Evolutionary conservation across 768 basidiomycete species (phyloP).

Genomic region (Atractiella rhizophila): DNA sequence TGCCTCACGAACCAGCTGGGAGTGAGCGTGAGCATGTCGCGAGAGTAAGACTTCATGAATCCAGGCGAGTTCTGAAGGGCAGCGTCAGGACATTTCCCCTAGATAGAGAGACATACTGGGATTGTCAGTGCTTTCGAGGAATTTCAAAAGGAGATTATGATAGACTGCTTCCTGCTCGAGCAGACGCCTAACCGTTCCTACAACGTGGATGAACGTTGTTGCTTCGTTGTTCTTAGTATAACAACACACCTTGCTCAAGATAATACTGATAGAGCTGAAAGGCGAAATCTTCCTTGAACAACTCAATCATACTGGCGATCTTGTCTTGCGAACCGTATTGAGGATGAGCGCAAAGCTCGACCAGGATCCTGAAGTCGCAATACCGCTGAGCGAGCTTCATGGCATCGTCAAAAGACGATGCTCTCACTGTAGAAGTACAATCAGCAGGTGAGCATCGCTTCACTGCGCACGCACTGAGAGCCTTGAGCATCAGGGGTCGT

Average conservation of each 20-base stretch:
- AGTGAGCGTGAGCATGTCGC: conserved; percentile 39
- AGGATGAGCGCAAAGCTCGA: conserved; percentile 45
- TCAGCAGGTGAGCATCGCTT: no score
- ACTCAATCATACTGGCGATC: conserved; percentile 43
- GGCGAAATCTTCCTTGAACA: conserved; percentile 59
- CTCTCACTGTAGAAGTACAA: not conserved
- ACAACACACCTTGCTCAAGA: conserved; percentile 68
- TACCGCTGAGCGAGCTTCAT: conserved; percentile 67
- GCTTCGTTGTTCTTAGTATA: no score
- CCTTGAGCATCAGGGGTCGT: no score
- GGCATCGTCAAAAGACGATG: conserved; percentile 24
- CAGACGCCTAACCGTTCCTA: conserved; percentile 56
- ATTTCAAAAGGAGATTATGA: conserved; percentile 39
- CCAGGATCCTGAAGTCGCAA: conserved; percentile 61
- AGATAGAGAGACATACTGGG: conserved; percentile 27
- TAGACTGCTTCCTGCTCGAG: conserved; percentile 49
- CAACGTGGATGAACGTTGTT: not conserved
- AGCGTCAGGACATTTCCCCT: not conserved
- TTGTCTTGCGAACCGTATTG: conserved; percentile 20
- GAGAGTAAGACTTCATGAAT: conserved; percentile 54
- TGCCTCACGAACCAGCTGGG: conserved; percentile 39
- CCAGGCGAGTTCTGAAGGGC: conserved; percentile 32
- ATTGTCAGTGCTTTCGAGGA: conserved; percentile 37
- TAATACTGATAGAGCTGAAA: conserved; percentile 81
- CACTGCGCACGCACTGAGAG: no score